phyloP scores from a whole-genome alignment of 768 basidiomycete species.

The Mycena indigotica region DNA sequence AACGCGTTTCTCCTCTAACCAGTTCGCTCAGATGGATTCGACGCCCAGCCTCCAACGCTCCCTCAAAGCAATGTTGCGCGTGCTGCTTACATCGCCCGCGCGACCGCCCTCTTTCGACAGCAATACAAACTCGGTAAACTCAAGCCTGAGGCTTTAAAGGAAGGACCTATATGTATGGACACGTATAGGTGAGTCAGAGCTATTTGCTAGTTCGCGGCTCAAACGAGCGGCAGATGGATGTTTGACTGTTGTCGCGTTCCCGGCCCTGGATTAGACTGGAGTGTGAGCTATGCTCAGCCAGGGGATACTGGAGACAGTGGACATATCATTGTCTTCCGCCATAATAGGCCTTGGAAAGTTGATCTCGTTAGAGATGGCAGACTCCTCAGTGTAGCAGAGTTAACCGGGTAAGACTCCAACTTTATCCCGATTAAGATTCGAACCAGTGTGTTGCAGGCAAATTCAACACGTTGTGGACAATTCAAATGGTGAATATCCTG shows the following conservation, averaged over 20 bases:
- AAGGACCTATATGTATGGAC: conserved; percentile 82
- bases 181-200: conserved; percentile 62
- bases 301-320: conserved; percentile 64
- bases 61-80: conserved; percentile 60
- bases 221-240: conserved; percentile 85
- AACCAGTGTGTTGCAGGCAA: conserved; percentile 55
- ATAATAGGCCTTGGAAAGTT: conserved; percentile 83
- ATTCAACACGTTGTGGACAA: conserved; percentile 71
- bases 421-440: not conserved
- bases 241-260: conserved; percentile 88
- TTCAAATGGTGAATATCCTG: conserved; percentile 63
- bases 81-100: conserved; percentile 72
- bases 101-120: conserved; percentile 74
- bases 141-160: conserved; percentile 65
- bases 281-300: conserved; percentile 62
- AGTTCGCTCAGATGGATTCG: conserved; percentile 70
- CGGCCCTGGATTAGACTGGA: conserved; percentile 74
- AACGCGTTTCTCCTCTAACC: not conserved
- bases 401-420: conserved; percentile 53
- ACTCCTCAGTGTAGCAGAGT: conserved; percentile 64
- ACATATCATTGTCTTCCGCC: conserved; percentile 84
- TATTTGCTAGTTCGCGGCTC: too few species aligned
- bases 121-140: conserved; percentile 67
- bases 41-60: conserved; percentile 62
- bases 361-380: conserved; percentile 56